Percentiles rank a stretch among this genome's conserved stretches.
These are phyloP conservation scores for Candida hungchunana DNA, from an alignment of 805 yeast genomes.

Conservation along the genomic window DNA sequence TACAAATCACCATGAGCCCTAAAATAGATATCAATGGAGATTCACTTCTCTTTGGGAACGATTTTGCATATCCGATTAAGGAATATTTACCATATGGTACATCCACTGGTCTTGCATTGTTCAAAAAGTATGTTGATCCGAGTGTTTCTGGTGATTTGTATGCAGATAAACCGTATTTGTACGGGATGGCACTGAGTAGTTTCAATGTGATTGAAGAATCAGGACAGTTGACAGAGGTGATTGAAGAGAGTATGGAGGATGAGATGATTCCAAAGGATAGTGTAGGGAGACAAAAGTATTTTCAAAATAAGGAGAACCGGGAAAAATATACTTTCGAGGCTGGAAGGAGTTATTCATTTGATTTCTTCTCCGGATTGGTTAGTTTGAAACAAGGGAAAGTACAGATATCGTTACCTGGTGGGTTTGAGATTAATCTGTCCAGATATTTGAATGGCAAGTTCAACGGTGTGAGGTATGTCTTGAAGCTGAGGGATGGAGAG, in stretches of 20 bases:
- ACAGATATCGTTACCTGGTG: constrained; percentile 50
- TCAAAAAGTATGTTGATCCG: constrained; percentile 57
- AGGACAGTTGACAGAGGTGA: constrained; percentile 7
- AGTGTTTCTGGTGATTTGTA: constrained; percentile 60
- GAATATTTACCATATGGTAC: constrained; percentile 55
- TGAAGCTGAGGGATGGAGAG: constrained; percentile 27
- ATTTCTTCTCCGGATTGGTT: constrained; percentile 52
- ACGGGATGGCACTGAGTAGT: constrained; percentile 57
- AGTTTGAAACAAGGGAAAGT: constrained; percentile 47
- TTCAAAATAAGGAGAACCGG: constrained; percentile 36
- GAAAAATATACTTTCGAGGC: constrained; percentile 37
- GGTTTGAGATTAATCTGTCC: constrained; percentile 40
- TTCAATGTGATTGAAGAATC: constrained; percentile 42
- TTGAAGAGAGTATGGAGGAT: constrained; percentile 20
- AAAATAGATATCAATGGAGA: constrained; percentile 40
- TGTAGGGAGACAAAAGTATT: constrained; percentile 40
- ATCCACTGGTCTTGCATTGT: constrained; percentile 50
- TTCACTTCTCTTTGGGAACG: constrained; percentile 64
- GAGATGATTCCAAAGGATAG: constrained; percentile 10
- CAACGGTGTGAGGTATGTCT: constrained; percentile 42
- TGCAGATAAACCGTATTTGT: constrained; percentile 56
- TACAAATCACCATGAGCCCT: constrained; percentile 41
- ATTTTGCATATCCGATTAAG: constrained; percentile 53
- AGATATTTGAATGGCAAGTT: constrained; percentile 40
- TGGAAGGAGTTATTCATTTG: constrained; percentile 39